Conservation (phyloP, 805 yeast genomes). For the Kazachstania kunashirensis region DNA sequence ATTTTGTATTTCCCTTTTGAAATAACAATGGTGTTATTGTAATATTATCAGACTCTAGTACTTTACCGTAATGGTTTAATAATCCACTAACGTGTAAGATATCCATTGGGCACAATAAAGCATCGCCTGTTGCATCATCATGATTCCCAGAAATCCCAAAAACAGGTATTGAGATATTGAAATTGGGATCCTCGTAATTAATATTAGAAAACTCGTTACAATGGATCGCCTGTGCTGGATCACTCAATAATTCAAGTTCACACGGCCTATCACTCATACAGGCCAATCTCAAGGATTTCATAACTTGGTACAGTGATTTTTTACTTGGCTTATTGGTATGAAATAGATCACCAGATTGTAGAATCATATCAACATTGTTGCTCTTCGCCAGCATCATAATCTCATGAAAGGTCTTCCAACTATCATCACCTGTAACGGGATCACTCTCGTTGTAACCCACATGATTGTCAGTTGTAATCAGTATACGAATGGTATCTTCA, state of each 20-base stretch:
- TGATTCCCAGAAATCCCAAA: slow-evolving; percentile 94
- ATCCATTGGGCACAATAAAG: slow-evolving; percentile 77
- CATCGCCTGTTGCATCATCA: slow-evolving; percentile 90
- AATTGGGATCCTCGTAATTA: slow-evolving; percentile 83
- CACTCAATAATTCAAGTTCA: slow-evolving; percentile 72
- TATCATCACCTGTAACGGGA: slow-evolving; percentile 82
- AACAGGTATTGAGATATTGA: slow-evolving; percentile 81
- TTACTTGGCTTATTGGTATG: slow-evolving; percentile 85
- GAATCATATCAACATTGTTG: slow-evolving; percentile 73
- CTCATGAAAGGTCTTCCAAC: slow-evolving; percentile 82
- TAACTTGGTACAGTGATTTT: slow-evolving; percentile 75
- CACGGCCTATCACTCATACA: slow-evolving; percentile 86
- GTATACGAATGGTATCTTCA: slow-evolving; percentile 58
- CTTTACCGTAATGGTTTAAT: slow-evolving; percentile 82
- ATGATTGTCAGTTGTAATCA: slow-evolving; percentile 91
- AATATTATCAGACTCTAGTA: slow-evolving; percentile 64
- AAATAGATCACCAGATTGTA: slow-evolving; percentile 90
- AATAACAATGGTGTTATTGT: slow-evolving; percentile 66
- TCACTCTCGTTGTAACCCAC: slow-evolving; percentile 89
- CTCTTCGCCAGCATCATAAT: slow-evolving; percentile 60
- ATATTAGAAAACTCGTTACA: slow-evolving; percentile 60
- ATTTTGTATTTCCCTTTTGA: slow-evolving; percentile 69
- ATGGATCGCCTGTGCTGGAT: slow-evolving; percentile 50
- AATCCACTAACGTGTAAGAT: slow-evolving; percentile 71
- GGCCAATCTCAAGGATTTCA: slow-evolving; percentile 54